Percentiles rank a stretch among this genome's conserved stretches.
These are phyloP conservation scores for Puccinellia tenuiflora DNA, from an alignment of 176 grass and related monocot genomes.

Conservation along the genomic window DNA sequence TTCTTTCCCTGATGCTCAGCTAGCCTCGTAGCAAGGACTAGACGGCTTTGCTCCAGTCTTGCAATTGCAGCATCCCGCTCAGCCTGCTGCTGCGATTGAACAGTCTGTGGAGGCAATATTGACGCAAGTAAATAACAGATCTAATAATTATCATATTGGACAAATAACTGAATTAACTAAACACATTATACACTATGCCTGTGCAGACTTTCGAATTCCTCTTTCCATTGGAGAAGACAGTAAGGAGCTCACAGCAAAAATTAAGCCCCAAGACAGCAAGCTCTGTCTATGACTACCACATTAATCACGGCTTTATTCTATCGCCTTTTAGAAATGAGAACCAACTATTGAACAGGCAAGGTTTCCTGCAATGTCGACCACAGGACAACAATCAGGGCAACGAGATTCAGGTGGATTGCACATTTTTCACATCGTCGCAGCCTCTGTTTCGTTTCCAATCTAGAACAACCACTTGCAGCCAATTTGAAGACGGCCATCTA, in stretches of 20 bases:
- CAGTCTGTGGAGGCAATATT: constrained; percentile 45
- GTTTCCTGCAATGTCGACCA: neutral
- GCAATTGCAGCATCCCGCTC: constrained; percentile 71
- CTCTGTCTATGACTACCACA: neutral
- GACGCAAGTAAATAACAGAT: constrained; percentile 4
- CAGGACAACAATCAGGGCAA: neutral
- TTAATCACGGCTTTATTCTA: neutral
- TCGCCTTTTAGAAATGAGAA: neutral
- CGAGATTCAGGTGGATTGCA: neutral
- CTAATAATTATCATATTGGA: neutral
- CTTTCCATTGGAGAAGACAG: neutral
- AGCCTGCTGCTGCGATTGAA: constrained; percentile 81
- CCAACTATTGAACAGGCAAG: neutral
- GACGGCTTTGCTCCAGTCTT: constrained; percentile 77
- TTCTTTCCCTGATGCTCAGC: constrained; percentile 74
- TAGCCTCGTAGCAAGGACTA: constrained; percentile 65
- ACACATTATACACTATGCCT: neutral
- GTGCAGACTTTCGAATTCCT: neutral
- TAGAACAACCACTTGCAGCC: neutral
- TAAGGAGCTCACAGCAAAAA: neutral
- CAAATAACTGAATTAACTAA: constrained; percentile 14
- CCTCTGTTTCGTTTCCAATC: neutral
- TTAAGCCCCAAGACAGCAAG: neutral
- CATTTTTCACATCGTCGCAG: constrained; percentile 1
- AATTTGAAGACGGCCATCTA: neutral